These are phyloP conservation scores for Globisporangium solare DNA, from an alignment of 352 stramenopile genomes.

Conservation along the genomic window DNA sequence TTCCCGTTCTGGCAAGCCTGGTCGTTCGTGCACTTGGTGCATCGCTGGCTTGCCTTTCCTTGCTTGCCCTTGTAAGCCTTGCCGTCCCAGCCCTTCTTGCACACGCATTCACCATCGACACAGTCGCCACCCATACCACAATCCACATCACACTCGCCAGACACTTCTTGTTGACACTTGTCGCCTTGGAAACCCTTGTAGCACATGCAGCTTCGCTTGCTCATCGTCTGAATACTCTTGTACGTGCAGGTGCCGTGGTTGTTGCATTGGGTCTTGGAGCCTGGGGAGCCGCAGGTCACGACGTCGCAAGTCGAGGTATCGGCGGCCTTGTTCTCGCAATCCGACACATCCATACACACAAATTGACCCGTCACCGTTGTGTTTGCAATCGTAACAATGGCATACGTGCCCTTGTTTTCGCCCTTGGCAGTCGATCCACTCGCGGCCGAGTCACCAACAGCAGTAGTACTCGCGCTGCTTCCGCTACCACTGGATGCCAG, in stretches of 20 bases:
- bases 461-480: not conserved
- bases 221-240: constrained; percentile 55
- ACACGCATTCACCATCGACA: constrained; percentile 25
- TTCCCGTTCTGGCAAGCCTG: constrained; percentile 30
- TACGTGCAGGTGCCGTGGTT: constrained; percentile 77
- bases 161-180: constrained; percentile 23
- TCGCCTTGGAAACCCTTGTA: constrained; percentile 29
- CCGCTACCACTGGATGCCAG: constrained; percentile 7
- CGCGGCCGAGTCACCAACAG: constrained; percentile 7
- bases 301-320: constrained; percentile 29
- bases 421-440: constrained; percentile 13
- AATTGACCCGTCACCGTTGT: constrained; percentile 51
- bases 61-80: constrained; percentile 25
- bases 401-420: constrained; percentile 28
- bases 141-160: constrained; percentile 30
- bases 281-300: constrained; percentile 28
- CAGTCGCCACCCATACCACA: constrained; percentile 31
- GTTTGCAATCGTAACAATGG: constrained; percentile 50
- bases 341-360: constrained; percentile 44
- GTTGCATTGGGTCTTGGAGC: constrained; percentile 47
- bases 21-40: constrained; percentile 34
- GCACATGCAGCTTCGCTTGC: constrained; percentile 51
- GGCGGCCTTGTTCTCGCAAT: constrained; percentile 51
- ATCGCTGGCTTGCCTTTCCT: constrained; percentile 23
- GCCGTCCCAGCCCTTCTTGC: constrained; percentile 30